These are phyloP conservation scores for Melaleuca quinquenervia DNA, from an alignment of 345 rosid species.

Conservation along the genomic window DNA sequence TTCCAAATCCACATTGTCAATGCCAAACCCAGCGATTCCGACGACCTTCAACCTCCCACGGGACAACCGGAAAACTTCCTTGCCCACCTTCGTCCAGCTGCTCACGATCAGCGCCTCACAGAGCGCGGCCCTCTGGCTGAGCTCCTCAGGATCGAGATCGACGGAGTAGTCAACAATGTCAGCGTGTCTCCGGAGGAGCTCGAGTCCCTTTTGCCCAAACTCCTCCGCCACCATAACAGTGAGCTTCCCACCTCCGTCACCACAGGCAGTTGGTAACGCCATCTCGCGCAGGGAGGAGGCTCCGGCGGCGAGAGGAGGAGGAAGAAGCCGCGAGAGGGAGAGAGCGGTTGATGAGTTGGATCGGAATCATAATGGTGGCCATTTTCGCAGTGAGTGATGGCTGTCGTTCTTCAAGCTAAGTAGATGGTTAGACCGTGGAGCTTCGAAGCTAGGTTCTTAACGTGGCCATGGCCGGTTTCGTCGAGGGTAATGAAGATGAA, in stretches of 20 bases:
- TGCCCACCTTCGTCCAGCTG: slow-evolving; percentile 21
- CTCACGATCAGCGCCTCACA: not conserved
- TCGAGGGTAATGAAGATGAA: slow-evolving; percentile 7
- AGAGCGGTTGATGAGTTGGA: not conserved
- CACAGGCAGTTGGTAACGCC: not conserved
- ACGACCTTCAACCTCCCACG: not conserved
- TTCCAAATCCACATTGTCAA: slow-evolving; percentile 42
- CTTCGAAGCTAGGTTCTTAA: not conserved
- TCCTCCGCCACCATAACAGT: slow-evolving; percentile 75
- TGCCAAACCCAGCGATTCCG: slow-evolving; percentile 39
- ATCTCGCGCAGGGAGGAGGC: not conserved
- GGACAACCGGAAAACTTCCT: not conserved
- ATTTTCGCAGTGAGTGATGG: not conserved
- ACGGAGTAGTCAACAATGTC: not conserved
- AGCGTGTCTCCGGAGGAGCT: slow-evolving; percentile 41
- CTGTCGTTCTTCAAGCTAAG: not conserved
- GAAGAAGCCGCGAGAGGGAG: slow-evolving; percentile 1
- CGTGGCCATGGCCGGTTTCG: not conserved
- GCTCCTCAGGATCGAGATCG: not conserved
- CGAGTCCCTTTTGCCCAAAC: slow-evolving; percentile 67
- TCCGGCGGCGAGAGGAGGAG: slow-evolving; percentile 3
- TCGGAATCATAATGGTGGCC: not conserved
- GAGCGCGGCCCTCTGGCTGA: not conserved
- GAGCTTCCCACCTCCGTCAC: slow-evolving; percentile 26
- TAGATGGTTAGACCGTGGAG: not conserved